phyloP scores from a whole-genome alignment of 768 basidiomycete species.

The Tylopilus cervinicoccineus region DNA sequence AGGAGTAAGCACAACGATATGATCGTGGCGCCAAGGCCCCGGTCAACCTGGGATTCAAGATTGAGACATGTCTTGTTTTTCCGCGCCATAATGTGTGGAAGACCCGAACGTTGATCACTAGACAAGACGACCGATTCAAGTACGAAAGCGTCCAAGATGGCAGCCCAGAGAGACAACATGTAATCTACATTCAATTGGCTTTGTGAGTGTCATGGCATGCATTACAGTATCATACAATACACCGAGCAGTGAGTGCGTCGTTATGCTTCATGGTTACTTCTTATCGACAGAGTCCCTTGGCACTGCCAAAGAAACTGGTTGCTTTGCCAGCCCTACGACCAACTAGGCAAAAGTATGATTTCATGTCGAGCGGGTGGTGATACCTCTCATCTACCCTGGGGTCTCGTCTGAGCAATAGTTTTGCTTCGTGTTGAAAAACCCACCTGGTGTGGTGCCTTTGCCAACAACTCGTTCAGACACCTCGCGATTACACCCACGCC shows the following conservation, averaged over 20 bases:
- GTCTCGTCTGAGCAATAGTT: not conserved
- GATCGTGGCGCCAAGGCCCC: too few relatives aligned
- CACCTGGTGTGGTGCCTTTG: slow-evolving; percentile 24
- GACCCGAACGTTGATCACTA: not conserved
- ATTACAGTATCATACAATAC: slow-evolving; percentile 20
- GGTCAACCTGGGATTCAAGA: too few relatives aligned
- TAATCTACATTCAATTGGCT: slow-evolving; percentile 13
- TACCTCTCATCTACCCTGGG: slow-evolving; percentile 19
- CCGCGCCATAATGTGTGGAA: not conserved
- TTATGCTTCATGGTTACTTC: slow-evolving; percentile 4
- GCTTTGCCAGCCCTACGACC: slow-evolving; percentile 2
- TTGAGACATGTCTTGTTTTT: too few relatives aligned
- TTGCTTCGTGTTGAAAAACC: slow-evolving; percentile 4
- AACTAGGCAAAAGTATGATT: not conserved
- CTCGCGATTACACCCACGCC: slow-evolving; percentile 64
- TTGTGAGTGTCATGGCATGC: not conserved
- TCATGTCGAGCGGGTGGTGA: not conserved
- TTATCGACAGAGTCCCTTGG: slow-evolving; percentile 11
- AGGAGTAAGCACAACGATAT: too few relatives aligned
- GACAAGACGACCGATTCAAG: not conserved
- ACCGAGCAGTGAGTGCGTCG: slow-evolving; percentile 6
- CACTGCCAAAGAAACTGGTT: slow-evolving; percentile 16
- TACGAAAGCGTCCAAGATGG: not conserved
- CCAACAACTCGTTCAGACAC: slow-evolving; percentile 63
- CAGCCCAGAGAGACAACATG: not conserved